phyloP scores from a whole-genome alignment of 495 filamentous ascomycete genomes.

The Aspergillus indologenus region DNA sequence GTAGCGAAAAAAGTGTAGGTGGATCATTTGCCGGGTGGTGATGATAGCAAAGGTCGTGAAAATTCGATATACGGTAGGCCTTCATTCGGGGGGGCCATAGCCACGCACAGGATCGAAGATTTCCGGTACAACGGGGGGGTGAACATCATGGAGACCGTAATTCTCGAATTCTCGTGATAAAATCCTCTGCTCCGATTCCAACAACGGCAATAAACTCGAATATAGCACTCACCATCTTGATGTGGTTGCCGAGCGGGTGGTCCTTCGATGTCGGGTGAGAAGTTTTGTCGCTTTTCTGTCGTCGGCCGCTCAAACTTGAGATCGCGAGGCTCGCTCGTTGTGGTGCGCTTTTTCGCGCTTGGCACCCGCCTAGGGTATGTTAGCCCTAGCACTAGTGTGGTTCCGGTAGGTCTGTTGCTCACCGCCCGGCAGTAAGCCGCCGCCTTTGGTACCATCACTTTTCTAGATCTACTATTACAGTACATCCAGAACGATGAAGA shows the following conservation, averaged over 20 bases:
- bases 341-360: conserved; percentile 49
- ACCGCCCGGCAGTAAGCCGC: conserved; percentile 18
- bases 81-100: conserved; percentile 5
- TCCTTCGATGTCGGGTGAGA: conserved; percentile 45
- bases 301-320: conserved; percentile 39
- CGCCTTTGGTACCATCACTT: not conserved
- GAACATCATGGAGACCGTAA: conserved; percentile 4
- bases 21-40: conserved; percentile 5
- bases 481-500: not conserved
- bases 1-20: conserved; percentile 5
- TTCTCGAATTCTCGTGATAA: conserved; percentile 4
- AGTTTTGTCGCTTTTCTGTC: conserved; percentile 47
- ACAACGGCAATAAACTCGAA: conserved; percentile 14
- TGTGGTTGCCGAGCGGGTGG: conserved; percentile 50
- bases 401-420: conserved; percentile 12
- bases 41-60: conserved; percentile 9
- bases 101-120: conserved; percentile 15
- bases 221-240: conserved; percentile 55
- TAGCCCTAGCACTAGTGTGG: conserved; percentile 45
- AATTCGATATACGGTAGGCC: conserved; percentile 5
- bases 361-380: conserved; percentile 44
- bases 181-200: conserved; percentile 6
- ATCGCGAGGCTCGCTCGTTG: conserved; percentile 26
- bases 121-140: conserved; percentile 6
- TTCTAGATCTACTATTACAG: not conserved